Evolutionary conservation across 2,329 filamentous ascomycete species (phyloP).

Genomic region (Penicillium aurantiogriseum): DNA sequence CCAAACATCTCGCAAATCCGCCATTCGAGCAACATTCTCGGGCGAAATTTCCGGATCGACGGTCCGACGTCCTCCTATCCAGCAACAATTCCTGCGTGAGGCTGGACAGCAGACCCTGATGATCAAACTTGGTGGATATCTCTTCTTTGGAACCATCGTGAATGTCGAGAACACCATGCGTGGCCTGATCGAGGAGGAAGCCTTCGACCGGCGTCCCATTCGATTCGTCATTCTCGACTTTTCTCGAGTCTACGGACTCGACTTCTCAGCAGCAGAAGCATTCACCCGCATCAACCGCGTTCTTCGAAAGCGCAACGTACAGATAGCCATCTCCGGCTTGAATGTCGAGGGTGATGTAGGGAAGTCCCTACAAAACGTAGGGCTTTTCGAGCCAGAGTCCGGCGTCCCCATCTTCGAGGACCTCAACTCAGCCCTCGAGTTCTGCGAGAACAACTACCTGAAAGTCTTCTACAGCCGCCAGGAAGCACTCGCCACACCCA

Average conservation of each 20-base stretch:
- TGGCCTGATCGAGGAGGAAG: conserved; percentile 75
- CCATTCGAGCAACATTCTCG: conserved; percentile 85
- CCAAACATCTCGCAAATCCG: conserved; percentile 84
- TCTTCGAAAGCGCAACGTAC: conserved; percentile 71
- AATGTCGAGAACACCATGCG: conserved; percentile 89
- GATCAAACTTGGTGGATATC: conserved; percentile 85
- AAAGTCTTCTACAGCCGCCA: conserved; percentile 73
- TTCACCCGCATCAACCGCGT: conserved; percentile 91
- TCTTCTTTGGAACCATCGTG: conserved; percentile 99
- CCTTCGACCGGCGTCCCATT: conserved; percentile 75
- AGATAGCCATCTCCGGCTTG: conserved; percentile 79
- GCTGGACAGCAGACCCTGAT: conserved; percentile 87
- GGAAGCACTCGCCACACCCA: conserved; percentile 45
- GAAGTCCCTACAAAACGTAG: conserved; percentile 76
- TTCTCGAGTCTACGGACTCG: conserved; percentile 82
- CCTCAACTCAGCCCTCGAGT: conserved; percentile 89
- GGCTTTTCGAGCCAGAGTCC: conserved; percentile 70
- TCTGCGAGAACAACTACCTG: conserved; percentile 90
- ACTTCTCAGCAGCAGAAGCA: conserved; percentile 94
- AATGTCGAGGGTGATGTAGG: conserved; percentile 73
- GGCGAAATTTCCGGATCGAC: conserved; percentile 89
- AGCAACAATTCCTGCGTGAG: conserved; percentile 79
- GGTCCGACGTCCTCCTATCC: conserved; percentile 83
- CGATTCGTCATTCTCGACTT: conserved; percentile 88
- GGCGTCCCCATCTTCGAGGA: conserved; percentile 80